These are phyloP conservation scores for Hyphopichia burtonii DNA, from an alignment of 1,139 yeast genomes.

Conservation along the genomic window DNA sequence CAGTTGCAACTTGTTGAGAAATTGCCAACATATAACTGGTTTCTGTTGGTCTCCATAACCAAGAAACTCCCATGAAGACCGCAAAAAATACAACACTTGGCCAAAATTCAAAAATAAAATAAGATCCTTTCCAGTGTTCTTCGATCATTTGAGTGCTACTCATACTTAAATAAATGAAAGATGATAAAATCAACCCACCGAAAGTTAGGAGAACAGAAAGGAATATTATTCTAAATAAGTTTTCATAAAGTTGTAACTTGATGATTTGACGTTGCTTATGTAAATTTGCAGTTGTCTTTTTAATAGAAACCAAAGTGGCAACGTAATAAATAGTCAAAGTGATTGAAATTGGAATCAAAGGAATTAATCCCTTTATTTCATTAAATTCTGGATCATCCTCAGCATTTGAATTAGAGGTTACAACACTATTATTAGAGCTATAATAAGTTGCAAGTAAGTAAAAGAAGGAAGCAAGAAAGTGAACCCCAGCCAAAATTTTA, in stretches of 20 bases:
- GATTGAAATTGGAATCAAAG: conserved; percentile 68
- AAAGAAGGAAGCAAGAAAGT: conserved; percentile 65
- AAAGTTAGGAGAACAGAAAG: conserved; percentile 54
- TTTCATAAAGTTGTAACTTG: conserved; percentile 82
- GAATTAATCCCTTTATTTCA: conserved; percentile 30
- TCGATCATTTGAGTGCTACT: conserved; percentile 76
- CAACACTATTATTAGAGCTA: conserved; percentile 27
- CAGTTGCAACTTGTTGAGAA: conserved; percentile 88
- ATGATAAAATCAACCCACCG: conserved; percentile 65
- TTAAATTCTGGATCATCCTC: conserved; percentile 18
- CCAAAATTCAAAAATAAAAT: conserved; percentile 91
- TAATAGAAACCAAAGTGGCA: conserved; percentile 69
- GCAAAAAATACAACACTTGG: conserved; percentile 84
- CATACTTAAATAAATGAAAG: conserved; percentile 72
- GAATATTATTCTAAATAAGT: conserved; percentile 71
- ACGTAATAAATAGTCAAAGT: conserved; percentile 74
- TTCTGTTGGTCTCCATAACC: conserved; percentile 97
- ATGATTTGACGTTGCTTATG: conserved; percentile 88
- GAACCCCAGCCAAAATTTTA: conserved; percentile 70
- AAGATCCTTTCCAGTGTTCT: conserved; percentile 88
- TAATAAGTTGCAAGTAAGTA: conserved; percentile 70
- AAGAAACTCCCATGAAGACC: conserved; percentile 80
- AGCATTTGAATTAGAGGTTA: conserved; percentile 17
- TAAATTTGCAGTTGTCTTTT: conserved; percentile 69
- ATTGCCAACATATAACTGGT: conserved; percentile 94